Evolutionary conservation across 1,284 basidiomycete species (phyloP), one percentile per base, ranked within the genome.

Genomic region (Agroathelia rolfsii): DNA sequence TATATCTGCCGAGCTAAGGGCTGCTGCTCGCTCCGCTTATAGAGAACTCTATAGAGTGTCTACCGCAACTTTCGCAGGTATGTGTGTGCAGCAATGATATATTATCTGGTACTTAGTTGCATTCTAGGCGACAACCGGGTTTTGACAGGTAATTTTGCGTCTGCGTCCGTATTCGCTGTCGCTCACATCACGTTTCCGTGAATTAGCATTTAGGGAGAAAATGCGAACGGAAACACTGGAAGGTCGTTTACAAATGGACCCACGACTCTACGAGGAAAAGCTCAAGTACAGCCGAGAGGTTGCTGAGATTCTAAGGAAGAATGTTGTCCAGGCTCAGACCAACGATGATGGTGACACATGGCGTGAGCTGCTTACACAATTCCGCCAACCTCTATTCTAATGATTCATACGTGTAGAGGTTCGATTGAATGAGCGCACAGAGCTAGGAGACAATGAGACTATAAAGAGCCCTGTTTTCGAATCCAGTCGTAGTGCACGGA

Each of bases 371-470:
- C n/a, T n/a, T 20, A 28, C 25, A 26, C 26, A 17, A 23, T 22
- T 24, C 13, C 24, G 30, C 12, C 18, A 1, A 21, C 11, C 11
- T 17, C 20, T 8, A 6, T 18, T 17, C 28, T 42, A 24, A 47
- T 11, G 12, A 14, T 10, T 13, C 19, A 10, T 4, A 24, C 14
- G 26, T 24, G 3, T 39, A 85, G 83, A 62, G 38, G 46, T 87
- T 25, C 65, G 66, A 28, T 59, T 86, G 27, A 82, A 72, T 3
- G 55, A 72, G 25, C 61, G 83, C 34, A 84, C 78, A 0, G 83
- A 87, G 46, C 58, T 87, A 3, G 83, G 83, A 5, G 69, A 72
- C 28, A 87, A 87, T 43, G 70, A 77, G 2, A 62, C 69, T 3
- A 69, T 86, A 42, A 85, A 80, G 52, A 62, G 53, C 30, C 64